Base-by-base conservation (phyloP, 2,329 filamentous ascomycete genomes). In the Exophiala aquamarina region DNA sequence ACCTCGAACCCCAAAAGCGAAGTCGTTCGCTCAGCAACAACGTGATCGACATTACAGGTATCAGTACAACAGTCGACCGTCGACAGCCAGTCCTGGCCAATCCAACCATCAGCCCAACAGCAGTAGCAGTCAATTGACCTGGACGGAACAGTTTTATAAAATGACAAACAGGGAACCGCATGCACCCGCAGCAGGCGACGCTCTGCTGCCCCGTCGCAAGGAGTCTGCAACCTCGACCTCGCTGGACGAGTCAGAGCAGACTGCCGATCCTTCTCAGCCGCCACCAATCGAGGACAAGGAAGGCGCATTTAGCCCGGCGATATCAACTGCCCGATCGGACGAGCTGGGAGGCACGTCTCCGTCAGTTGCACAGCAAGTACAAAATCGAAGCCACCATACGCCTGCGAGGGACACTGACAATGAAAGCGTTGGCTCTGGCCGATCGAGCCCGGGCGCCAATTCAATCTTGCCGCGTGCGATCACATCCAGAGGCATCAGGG, bases 21-120 rank as follows among this genome's bases (percentile, higher is more conserved):
- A 58, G 40, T 57, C 51, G 19, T 55, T 48, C 21, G 57, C 57
- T 9, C 57, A 58, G 37, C 47, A 49, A 32, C 52, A 54, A 36
- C 48, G 57, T 17, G 57, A 59, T 26, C 29, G 33, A 29, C 55
- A 52, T 7, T 59, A 59, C 37, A 29, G 31, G 14, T 32, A 41
- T 3, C 29, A 41, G n/a, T 13, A 14, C 20, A 15, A 21, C 31
- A 39, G 13, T n/a, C 35, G 46, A 20, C 46, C 2, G 3, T 33
- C n/a, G 17, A 33, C 36, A n/a, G 26, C 21, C 7, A 37, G 21
- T 11, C 10, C 35, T 7, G 19, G 35, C 17, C 23, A 26, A 26
- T 26, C 23, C 11, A 11, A 11, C 23, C 23, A 26, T 26, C 23
- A 6, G 6, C 6, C 23, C 23, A 26, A 26, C 11, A 26, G 23